phyloP scores from a whole-genome alignment of 306 rosid genomes.

The Gastrolobium villosum region DNA sequence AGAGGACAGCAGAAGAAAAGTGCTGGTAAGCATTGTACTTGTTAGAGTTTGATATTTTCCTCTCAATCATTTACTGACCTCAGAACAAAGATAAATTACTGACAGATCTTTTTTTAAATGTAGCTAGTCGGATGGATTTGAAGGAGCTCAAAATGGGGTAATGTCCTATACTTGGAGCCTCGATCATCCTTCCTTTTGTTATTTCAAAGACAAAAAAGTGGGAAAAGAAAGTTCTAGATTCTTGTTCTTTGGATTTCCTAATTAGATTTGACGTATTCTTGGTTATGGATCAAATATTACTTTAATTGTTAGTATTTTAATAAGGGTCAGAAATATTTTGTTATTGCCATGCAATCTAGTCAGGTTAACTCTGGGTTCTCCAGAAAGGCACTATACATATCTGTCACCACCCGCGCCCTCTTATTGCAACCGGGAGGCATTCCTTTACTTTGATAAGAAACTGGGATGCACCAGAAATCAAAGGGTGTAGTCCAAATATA shows the following conservation, averaged over 20 bases:
- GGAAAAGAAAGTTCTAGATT: slow-evolving; percentile 32
- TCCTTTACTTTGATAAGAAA: no score
- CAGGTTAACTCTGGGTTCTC: neutral
- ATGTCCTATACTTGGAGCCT: slow-evolving; percentile 47
- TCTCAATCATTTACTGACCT: slow-evolving; percentile 47
- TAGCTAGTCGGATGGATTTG: slow-evolving; percentile 95
- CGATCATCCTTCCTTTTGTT: slow-evolving; percentile 23
- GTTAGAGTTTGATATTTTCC: slow-evolving; percentile 47
- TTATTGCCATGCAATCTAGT: neutral
- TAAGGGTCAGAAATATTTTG: slow-evolving; percentile 24
- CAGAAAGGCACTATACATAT: slow-evolving; percentile 16
- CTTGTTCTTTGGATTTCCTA: slow-evolving; percentile 30
- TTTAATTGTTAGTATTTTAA: slow-evolving; percentile 25
- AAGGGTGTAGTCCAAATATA: no score
- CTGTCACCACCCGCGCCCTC: no score
- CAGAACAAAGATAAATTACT: slow-evolving; percentile 54
- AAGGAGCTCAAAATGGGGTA: slow-evolving; percentile 99
- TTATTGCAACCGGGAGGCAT: no score
- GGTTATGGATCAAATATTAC: slow-evolving; percentile 13
- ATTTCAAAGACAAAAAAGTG: slow-evolving; percentile 20
- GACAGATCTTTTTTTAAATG: slow-evolving; percentile 67
- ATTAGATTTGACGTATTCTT: slow-evolving; percentile 20
- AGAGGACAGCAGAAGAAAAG: slow-evolving; percentile 94
- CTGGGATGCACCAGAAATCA: no score
- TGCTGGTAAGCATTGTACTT: slow-evolving; percentile 78